Percentiles rank a stretch among this genome's conserved stretches.
Evolutionary conservation across 768 basidiomycete genomes (phyloP).

Genomic region (Collybia sordida): DNA sequence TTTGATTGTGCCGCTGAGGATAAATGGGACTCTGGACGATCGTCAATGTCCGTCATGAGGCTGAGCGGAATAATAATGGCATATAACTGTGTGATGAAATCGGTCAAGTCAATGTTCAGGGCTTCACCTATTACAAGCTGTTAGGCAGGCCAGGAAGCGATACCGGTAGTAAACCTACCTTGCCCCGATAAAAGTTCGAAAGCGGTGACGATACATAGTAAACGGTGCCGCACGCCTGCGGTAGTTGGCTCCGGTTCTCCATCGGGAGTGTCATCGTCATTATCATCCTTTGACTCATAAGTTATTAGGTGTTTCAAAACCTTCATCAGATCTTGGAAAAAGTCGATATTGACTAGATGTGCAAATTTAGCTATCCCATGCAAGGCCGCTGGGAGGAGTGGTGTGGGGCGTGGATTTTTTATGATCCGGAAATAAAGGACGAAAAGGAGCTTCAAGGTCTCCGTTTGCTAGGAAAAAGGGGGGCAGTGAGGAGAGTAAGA

Average conservation of each 20-base stretch:
- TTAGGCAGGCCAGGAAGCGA: conserved; percentile 7
- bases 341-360: conserved; percentile 96
- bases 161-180: conserved; percentile 47
- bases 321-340: conserved; percentile 92
- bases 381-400: conserved; percentile 82
- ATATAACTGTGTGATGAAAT: conserved; percentile 86
- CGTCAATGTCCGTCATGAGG: conserved; percentile 64
- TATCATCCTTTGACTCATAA: conserved; percentile 43
- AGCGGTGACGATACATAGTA: conserved; percentile 93
- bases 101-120: conserved; percentile 91
- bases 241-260: conserved; percentile 28
- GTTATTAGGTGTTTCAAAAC: conserved; percentile 79
- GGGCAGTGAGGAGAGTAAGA: conserved; percentile 1
- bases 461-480: conserved; percentile 75
- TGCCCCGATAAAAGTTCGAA: conserved; percentile 96
- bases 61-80: conserved; percentile 76
- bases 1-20: conserved; percentile 21
- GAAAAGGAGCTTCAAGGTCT: conserved; percentile 96
- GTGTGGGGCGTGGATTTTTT: conserved; percentile 78
- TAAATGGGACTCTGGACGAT: conserved; percentile 31
- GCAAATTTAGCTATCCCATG: conserved; percentile 92
- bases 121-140: conserved; percentile 72
- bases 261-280: conserved; percentile 32
- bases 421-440: conserved; percentile 95
- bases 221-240: conserved; percentile 50